Evolutionary conservation across 2,329 filamentous ascomycete genomes (phyloP).

Genomic region (Aureobasidium musti): DNA sequence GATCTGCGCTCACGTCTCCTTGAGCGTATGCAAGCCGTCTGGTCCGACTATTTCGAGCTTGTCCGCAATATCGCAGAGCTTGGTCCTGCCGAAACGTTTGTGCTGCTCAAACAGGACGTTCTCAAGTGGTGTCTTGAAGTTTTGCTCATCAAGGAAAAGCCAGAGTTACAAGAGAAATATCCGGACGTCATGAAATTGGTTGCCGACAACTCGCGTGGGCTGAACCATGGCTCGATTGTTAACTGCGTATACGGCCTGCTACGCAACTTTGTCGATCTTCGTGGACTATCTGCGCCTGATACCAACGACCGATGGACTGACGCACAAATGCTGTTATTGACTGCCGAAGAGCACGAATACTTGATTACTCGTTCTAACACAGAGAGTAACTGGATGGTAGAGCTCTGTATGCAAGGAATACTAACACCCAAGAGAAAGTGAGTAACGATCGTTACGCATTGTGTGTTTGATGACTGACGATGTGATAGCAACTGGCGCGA

Average conservation of each 20-base stretch:
- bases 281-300: background rate
- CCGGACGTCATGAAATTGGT: background rate
- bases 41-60: conserved; percentile 33
- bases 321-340: background rate
- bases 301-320: background rate
- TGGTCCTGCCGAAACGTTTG: conserved; percentile 29
- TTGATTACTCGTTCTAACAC: background rate
- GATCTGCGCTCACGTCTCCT: conserved; percentile 23
- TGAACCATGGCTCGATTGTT: conserved; percentile 15
- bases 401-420: background rate
- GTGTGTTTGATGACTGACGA: background rate
- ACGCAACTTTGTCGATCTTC: conserved; percentile 13
- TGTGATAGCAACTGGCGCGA: background rate
- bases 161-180: conserved; percentile 11
- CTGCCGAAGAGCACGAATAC: background rate
- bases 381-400: background rate
- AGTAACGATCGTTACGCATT: background rate
- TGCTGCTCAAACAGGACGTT: conserved; percentile 30
- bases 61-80: conserved; percentile 28
- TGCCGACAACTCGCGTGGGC: conserved; percentile 2
- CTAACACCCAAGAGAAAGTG: background rate
- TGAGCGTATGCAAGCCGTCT: conserved; percentile 1
- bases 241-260: conserved; percentile 27
- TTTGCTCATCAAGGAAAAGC: conserved; percentile 19
- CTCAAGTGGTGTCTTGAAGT: conserved; percentile 31